Evolutionary conservation across 805 yeast genomes (phyloP).

Genomic region (Kazachstania taianensis): DNA sequence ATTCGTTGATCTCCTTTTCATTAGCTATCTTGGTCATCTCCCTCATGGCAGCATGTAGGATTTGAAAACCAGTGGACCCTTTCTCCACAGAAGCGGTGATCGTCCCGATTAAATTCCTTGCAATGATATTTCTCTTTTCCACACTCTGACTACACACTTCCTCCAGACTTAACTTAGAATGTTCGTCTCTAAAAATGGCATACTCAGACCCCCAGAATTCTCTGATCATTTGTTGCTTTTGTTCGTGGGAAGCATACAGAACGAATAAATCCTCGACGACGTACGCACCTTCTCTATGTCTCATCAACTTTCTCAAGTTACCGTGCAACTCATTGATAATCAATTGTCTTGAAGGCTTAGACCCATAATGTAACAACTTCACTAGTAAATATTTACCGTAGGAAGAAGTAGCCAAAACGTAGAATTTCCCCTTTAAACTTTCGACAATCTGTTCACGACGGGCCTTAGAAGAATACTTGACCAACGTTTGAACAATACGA

Average conservation of each 20-base stretch:
- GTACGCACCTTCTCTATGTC: conserved; percentile 96
- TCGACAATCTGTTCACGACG: conserved; percentile 61
- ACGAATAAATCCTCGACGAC: conserved; percentile 90
- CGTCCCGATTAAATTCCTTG: conserved; percentile 69
- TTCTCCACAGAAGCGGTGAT: conserved; percentile 86
- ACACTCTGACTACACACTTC: conserved; percentile 58
- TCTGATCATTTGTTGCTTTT: conserved; percentile 81
- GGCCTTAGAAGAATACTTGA: conserved; percentile 73
- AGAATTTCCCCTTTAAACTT: conserved; percentile 65
- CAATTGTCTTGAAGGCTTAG: conserved; percentile 63
- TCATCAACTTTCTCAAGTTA: conserved; percentile 78
- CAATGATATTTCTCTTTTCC: conserved; percentile 68
- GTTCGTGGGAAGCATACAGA: conserved; percentile 73
- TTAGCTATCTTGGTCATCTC: conserved; percentile 71
- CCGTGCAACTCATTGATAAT: conserved; percentile 86
- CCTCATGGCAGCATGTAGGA: conserved; percentile 91
- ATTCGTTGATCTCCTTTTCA: conserved; percentile 57
- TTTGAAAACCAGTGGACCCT: conserved; percentile 93
- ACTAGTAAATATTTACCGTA: conserved; percentile 89
- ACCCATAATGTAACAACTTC: conserved; percentile 85
- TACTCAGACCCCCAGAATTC: conserved; percentile 97
- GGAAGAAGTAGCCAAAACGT: conserved; percentile 78
- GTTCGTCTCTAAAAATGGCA: conserved; percentile 77
- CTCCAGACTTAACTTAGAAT: conserved; percentile 48
- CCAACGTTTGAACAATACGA: conserved; percentile 87